Evolutionary conservation across 345 rosid species (phyloP).

Genomic region (Nephelium lappaceum): DNA sequence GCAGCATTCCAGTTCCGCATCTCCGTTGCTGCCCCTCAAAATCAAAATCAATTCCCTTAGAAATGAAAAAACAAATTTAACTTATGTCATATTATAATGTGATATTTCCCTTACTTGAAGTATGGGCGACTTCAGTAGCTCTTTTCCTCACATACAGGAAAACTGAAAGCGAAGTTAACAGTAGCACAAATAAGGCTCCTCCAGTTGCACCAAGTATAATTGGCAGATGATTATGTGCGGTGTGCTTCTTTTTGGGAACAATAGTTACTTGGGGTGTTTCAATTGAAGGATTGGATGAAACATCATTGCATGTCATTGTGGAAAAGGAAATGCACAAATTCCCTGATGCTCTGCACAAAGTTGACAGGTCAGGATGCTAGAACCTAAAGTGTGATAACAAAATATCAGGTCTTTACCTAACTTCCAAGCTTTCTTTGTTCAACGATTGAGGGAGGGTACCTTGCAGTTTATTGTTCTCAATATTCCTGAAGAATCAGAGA

Average conservation of each 20-base stretch:
- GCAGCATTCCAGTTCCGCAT: conserved; percentile 88
- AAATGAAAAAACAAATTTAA: conserved; percentile 12
- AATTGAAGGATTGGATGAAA: conserved; percentile 59
- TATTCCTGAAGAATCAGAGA: conserved; percentile 53
- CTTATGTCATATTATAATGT: not conserved
- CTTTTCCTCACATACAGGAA: conserved; percentile 48
- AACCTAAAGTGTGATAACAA: not conserved
- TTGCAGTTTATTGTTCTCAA: conserved; percentile 77
- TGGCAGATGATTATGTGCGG: conserved; percentile 37
- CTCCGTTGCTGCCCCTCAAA: conserved; percentile 49
- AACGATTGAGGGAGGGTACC: conserved; percentile 76
- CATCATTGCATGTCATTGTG: conserved; percentile 60
- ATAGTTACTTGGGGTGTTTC: conserved; percentile 82
- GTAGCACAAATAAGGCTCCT: conserved; percentile 58
- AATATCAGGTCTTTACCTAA: conserved; percentile 52
- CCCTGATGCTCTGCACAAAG: conserved; percentile 63
- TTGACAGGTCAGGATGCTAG: conserved; percentile 20
- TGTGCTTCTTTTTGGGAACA: conserved; percentile 47
- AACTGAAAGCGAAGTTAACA: conserved; percentile 39
- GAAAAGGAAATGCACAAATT: conserved; percentile 81
- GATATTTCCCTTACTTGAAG: conserved; percentile 48
- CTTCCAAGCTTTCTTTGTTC: conserved; percentile 65
- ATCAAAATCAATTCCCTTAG: conserved; percentile 15
- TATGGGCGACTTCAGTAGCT: conserved; percentile 38
- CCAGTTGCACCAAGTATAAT: conserved; percentile 60